Conservation (phyloP, 805 yeast genomes). For the Saturnispora sanitii region DNA sequence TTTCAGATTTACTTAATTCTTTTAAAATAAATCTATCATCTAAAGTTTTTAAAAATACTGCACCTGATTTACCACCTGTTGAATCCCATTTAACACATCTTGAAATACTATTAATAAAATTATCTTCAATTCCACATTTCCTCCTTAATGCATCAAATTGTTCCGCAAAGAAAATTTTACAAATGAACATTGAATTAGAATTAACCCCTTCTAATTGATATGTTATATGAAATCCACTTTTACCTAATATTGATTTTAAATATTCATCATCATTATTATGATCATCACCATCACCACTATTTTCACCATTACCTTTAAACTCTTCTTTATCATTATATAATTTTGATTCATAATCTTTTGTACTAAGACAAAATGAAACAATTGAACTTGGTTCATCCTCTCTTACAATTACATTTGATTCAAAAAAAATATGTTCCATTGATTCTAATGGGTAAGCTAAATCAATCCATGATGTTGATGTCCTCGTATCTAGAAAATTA, state of each 20-base stretch:
- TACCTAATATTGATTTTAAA: constrained; percentile 64
- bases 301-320: constrained; percentile 1
- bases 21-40: constrained; percentile 87
- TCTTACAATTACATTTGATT: constrained; percentile 84
- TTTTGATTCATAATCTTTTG: constrained; percentile 59
- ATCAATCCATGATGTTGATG: constrained; percentile 93
- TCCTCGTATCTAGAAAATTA: constrained; percentile 95
- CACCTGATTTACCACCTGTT: constrained; percentile 93
- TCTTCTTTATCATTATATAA: constrained; percentile 4
- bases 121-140: constrained; percentile 67
- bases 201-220: constrained; percentile 85
- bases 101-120: constrained; percentile 80
- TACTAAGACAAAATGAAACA: constrained; percentile 84
- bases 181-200: constrained; percentile 55
- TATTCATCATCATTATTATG: constrained; percentile 2
- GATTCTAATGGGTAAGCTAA: constrained; percentile 71
- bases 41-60: constrained; percentile 82
- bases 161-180: constrained; percentile 91
- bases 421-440: constrained; percentile 85
- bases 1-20: constrained; percentile 77
- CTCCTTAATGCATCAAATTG: constrained; percentile 91
- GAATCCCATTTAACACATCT: constrained; percentile 95
- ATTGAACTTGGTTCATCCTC: constrained; percentile 96
- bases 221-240: constrained; percentile 80
- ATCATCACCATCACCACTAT: not conserved